A percentile compares a stretch with the other conserved stretches of the same genome.
Evolutionary conservation across 768 basidiomycete species (phyloP).

Genomic region (Calvatia gigantea): DNA sequence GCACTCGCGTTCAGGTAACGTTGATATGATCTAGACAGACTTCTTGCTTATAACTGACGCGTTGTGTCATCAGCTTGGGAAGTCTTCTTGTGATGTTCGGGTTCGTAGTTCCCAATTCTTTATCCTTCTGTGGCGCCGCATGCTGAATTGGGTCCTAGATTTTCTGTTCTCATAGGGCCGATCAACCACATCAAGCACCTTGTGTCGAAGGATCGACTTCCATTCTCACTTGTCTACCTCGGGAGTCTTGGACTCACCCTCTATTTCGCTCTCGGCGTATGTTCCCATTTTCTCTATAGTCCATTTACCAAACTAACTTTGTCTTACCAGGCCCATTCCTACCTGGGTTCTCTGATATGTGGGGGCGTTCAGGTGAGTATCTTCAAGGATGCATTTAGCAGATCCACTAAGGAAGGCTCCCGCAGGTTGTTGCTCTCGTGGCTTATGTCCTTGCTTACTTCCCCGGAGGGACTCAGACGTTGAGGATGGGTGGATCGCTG

Average conservation of each 20-base stretch:
- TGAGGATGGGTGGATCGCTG: conserved; percentile 75
- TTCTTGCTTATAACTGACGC: conserved; percentile 7
- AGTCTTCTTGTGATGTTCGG: conserved; percentile 96
- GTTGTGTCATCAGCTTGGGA: conserved; percentile 55
- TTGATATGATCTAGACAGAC: neutral
- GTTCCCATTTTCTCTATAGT: conserved; percentile 23
- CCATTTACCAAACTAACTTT: neutral
- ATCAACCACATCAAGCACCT: conserved; percentile 91
- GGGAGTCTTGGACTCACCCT: conserved; percentile 80
- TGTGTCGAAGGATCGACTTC: conserved; percentile 75
- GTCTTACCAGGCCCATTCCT: conserved; percentile 64
- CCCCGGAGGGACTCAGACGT: conserved; percentile 82
- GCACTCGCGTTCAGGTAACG: conserved; percentile 79
- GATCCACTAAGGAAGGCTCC: conserved; percentile 4
- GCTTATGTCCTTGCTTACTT: conserved; percentile 94
- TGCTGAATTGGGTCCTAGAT: conserved; percentile 37
- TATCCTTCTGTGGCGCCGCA: neutral
- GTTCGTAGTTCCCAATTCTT: conserved; percentile 35
- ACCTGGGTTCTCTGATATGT: conserved; percentile 79
- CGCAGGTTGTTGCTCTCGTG: conserved; percentile 74
- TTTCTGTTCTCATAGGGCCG: conserved; percentile 85
- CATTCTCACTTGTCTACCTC: conserved; percentile 83
- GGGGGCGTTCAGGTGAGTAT: conserved; percentile 72
- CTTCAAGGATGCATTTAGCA: neutral
- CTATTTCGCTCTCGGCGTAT: conserved; percentile 87